Evolutionary conservation across 164 flowering plant genomes (phyloP), one percentile per base, ranked within the genome.

Genomic region (Brasenia schreberi): DNA sequence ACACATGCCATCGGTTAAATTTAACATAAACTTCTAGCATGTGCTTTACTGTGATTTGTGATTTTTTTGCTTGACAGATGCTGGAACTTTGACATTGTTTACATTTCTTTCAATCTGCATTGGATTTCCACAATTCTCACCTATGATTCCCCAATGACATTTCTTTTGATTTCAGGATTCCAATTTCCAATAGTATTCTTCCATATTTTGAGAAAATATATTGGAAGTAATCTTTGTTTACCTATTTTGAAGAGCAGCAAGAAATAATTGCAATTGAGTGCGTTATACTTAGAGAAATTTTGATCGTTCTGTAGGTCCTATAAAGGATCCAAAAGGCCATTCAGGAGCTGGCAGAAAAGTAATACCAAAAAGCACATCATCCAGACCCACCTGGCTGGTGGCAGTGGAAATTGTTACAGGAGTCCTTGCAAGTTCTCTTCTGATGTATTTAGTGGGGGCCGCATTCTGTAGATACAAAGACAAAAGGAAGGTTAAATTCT

Each of bases 331-430:
- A 16, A 88, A 78, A 74, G 61, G 39, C 69, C 87, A 70, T 73
- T 65, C 79, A 59, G 67, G 27, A 23, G 27, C 62, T 53, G 64
- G 68, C 18, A 72, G 76, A 67, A 69, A 70, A 70, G 67, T 78
- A 19, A 60, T 49, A 74, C 56, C 72, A 66, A 85, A 78, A 71
- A 81, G 76, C 42, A 59, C 65, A 2, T 58, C 79, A 43, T 79
- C 94, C 43, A 85, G 76, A 74, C 96, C 94, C 67, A 58, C 79
- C 16, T 94, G 96, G 97, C 79, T 94, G 66, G 80, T 87, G 62
- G 84, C 84, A 65, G 77, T 94, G 42, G 95, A 93, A 77, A 82
- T 90, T 60, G 80, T 79, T 59, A 89, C 95, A 7, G 98, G 96
- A 71, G 73, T 79, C 60, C 70, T 85, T 77, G 84, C 79, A 17